Base-by-base conservation (phyloP, 2,329 filamentous ascomycete species). In the Claviceps sp. region DNA sequence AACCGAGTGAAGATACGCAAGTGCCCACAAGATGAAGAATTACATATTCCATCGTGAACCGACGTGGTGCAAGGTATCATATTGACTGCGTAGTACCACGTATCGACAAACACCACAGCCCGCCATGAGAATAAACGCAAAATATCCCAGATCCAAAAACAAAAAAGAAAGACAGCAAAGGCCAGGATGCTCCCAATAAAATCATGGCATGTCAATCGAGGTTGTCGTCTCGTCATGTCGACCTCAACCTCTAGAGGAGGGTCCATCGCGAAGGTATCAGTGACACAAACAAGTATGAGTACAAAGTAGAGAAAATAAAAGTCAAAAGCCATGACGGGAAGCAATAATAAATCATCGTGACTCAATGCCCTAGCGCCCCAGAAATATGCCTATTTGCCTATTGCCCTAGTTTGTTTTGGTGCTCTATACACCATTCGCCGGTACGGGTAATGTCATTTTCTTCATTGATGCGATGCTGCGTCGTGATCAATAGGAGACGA, bases 361-460 rank as follows among this genome's bases (percentile, higher is more conserved):
- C 62, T 36, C 41, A 52, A 60, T 61, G 38, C 64, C 62, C 62
- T 59, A 65, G 64, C 66, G 64, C 66, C 66, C 64, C 63, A 60
- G 57, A 58, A 34, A 62, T 63, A 66, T 67, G 61, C 63, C 62
- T 64, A 57, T 62, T 63, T 34, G 30, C 30, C 30, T 34, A 34
- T 34, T 34, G 30, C 30, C 30, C 30, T 34, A 34, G 61, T 60
- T 65, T 42, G 18, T 43, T 34, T 47, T 42, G 41, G 22, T 61
- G 47, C 20, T 60, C 59, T 52, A 60, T 67, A 63, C 66, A 65
- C 66, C 66, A 63, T 68, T 67, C 66, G 66, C 66, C 66, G 61
- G 58, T 66, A 60, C 61, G 63, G 59, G 61, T 62, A 58, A 58
- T 61, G 58, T 61, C 56, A 57, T 62, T 62, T 62, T 55, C 57